phyloP scores from a whole-genome alignment of 2,329 filamentous ascomycete genomes.

The Colletotrichum falcatum region DNA sequence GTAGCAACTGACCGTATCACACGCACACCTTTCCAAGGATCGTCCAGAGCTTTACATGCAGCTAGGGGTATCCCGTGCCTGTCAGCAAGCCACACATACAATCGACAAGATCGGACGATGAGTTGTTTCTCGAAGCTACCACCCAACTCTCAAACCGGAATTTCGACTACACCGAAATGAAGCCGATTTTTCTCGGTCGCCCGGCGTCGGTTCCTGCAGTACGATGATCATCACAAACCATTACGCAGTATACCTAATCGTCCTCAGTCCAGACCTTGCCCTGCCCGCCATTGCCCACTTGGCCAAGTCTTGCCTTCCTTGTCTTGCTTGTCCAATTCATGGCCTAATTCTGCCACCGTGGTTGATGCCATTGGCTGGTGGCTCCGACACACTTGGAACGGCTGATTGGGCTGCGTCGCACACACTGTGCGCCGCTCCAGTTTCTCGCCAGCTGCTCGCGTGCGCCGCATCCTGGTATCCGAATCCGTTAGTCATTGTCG shows the following conservation, averaged over 20 bases:
- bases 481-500: slow-evolving; percentile 36
- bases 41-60: slow-evolving; percentile 11
- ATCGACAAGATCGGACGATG: slow-evolving; percentile 25
- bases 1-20: slow-evolving; percentile 29
- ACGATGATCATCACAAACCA: too few species aligned
- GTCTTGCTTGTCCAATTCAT: slow-evolving; percentile 23
- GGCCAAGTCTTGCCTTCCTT: slow-evolving; percentile 20
- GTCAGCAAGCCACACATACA: slow-evolving; percentile 10
- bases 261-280: too few species aligned
- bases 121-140: slow-evolving; percentile 15
- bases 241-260: too few species aligned
- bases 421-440: slow-evolving; percentile 28
- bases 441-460: not conserved
- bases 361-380: slow-evolving; percentile 34
- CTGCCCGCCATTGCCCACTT: slow-evolving; percentile 8
- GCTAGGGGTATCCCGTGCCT: slow-evolving; percentile 15
- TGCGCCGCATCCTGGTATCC: slow-evolving; percentile 38
- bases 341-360: slow-evolving; percentile 37
- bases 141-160: slow-evolving; percentile 10
- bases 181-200: not conserved
- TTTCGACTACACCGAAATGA: slow-evolving; percentile 6
- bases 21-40: slow-evolving; percentile 19
- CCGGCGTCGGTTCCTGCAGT: not conserved
- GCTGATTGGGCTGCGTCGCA: slow-evolving; percentile 8
- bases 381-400: slow-evolving; percentile 28